Base-by-base conservation (phyloP, 108 stramenopile genomes). In the Parmales sp. region DNA sequence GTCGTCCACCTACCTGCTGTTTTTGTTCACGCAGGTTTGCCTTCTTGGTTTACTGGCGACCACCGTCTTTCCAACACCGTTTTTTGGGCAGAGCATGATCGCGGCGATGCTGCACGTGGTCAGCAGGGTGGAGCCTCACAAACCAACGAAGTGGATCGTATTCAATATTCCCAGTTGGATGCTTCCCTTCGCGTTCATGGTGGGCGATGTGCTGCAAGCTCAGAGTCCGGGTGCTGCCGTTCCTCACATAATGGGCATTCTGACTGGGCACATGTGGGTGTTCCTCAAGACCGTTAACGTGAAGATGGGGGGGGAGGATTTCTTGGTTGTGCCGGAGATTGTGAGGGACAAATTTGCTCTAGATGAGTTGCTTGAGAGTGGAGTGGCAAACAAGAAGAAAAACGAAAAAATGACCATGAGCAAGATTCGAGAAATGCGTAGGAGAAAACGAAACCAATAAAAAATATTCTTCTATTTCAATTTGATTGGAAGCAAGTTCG, bases 41-140 rank as follows among this genome's bases (percentile, higher is more conserved):
- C 13, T 13, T 43, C 13, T 43, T 13, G 13, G 13, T 43, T 43
- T 11, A 11, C 41, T 43, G 13, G 13, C 41, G 13, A 43, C 41
- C 11, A 43, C 13, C 41, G 41, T 43, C 41, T 43, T 43, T 13
- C 41, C 41, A 13, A 43, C 8, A 43, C 8, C 13, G n/a, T n/a
- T n/a, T n/a, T n/a, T n/a, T n/a, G n/a, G n/a, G n/a, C n/a, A n/a
- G n/a, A n/a, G n/a, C n/a, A 74, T 92, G 44, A 84, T 92, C 67
- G 89, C 91, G 0, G 78, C 83, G 48, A 93, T 93, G 92, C 72
- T 93, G 13, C 89, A 90, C 70, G 89, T 93, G 0, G 71, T 93
- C 16, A 85, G 83, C 68, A 87, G 92, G 23, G 77, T 86, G 39
- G 85, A 82, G 80, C 92, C 92, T 25, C 74, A 81, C 63, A 81